Percentiles rank a stretch among this genome's conserved stretches.
Evolutionary conservation across 106 monocot genomes (phyloP).

Genomic region (Hemerocallis citrina): DNA sequence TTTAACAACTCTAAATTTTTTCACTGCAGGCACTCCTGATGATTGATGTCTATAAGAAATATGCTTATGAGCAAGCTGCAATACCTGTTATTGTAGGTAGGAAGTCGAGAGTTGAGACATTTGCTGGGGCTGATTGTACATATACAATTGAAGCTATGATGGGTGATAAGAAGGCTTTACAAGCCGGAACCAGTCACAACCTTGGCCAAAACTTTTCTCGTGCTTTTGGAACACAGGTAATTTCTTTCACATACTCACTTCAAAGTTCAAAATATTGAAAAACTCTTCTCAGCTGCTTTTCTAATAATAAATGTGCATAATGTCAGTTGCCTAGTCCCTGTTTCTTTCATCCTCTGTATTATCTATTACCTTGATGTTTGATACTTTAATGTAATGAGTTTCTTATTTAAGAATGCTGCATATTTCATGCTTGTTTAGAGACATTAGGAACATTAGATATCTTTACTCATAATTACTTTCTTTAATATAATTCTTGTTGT

Average conservation of each 20-base stretch:
- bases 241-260: background rate
- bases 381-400: too few species aligned
- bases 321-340: background rate
- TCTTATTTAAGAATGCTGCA: too few species aligned
- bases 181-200: conserved; percentile 98
- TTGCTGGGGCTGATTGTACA: conserved; percentile 88
- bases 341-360: too few species aligned
- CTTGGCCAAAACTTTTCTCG: conserved; percentile 98
- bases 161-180: conserved; percentile 96
- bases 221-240: conserved; percentile 95
- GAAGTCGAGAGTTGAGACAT: conserved; percentile 86
- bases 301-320: background rate
- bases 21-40: conserved; percentile 85
- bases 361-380: too few species aligned
- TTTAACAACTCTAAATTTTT: conserved; percentile 23
- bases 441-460: too few species aligned
- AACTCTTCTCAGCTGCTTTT: background rate
- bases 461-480: too few species aligned
- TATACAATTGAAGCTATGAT: conserved; percentile 99
- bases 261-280: background rate
- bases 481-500: too few species aligned
- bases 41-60: conserved; percentile 93
- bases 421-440: too few species aligned
- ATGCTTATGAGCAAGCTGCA: conserved; percentile 95
- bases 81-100: conserved; percentile 96